These are phyloP conservation scores for Bathelium albidoporum DNA, from an alignment of 495 filamentous ascomycete species.

Conservation along the genomic window DNA sequence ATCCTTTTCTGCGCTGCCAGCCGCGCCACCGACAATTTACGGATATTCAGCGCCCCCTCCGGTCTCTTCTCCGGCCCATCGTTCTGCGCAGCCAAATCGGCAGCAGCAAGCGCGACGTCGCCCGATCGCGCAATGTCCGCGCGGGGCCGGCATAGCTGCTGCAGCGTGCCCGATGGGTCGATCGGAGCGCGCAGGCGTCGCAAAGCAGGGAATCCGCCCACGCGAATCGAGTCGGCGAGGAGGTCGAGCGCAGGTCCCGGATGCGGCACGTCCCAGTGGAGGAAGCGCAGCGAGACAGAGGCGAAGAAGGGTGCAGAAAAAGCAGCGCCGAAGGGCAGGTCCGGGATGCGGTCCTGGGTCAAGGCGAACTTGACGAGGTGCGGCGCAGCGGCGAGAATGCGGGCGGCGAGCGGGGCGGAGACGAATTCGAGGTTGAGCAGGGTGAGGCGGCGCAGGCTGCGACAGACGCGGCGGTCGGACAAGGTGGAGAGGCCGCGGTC, in stretches of 20 bases:
- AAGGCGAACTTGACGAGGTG: conserved; percentile 57
- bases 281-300: conserved; percentile 50
- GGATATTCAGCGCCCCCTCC: conserved; percentile 1
- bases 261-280: conserved; percentile 74
- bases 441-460: conserved; percentile 18
- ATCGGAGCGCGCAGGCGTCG: conserved; percentile 48
- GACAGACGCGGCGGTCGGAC: conserved; percentile 30
- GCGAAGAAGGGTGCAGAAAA: conserved; percentile 62
- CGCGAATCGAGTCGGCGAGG: conserved; percentile 61
- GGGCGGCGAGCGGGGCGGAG: conserved; percentile 73
- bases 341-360: conserved; percentile 56
- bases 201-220: conserved; percentile 60
- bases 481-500: conserved; percentile 66
- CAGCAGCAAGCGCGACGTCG: conserved; percentile 7
- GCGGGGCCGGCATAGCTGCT: conserved; percentile 24
- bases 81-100: neutral
- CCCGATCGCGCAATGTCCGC: conserved; percentile 13
- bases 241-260: conserved; percentile 52
- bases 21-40: conserved; percentile 16
- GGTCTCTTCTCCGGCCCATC: neutral
- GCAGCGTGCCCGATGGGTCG: conserved; percentile 26
- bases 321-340: conserved; percentile 37
- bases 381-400: conserved; percentile 58
- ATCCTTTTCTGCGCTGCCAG: conserved; percentile 31
- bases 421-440: conserved; percentile 80